These are phyloP conservation scores for Xerocomellus amylosporus DNA, from an alignment of 768 basidiomycete species.

Conservation along the genomic window DNA sequence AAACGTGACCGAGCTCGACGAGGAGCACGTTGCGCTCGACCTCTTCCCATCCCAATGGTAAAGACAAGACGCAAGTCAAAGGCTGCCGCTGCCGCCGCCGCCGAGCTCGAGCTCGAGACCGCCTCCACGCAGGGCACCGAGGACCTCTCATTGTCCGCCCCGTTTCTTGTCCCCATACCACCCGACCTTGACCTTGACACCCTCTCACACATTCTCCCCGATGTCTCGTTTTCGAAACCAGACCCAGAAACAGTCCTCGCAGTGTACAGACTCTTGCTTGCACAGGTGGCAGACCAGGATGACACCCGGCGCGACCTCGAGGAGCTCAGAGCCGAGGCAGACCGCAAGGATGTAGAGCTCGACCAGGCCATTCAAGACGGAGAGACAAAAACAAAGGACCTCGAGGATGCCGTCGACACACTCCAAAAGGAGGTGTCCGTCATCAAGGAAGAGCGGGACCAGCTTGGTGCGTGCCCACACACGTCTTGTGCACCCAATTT, in stretches of 20 bases:
- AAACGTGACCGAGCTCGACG: slow-evolving; percentile 3
- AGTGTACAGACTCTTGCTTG: slow-evolving; percentile 60
- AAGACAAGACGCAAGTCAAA: slow-evolving; percentile 65
- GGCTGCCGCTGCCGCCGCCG: slow-evolving; percentile 36
- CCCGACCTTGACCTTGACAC: slow-evolving; percentile 64
- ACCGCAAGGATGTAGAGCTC: slow-evolving; percentile 77
- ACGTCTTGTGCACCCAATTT: background rate
- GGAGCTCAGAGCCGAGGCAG: slow-evolving; percentile 60
- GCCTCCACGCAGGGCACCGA: slow-evolving; percentile 36
- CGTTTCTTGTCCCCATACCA: slow-evolving; percentile 48
- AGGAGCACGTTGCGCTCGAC: slow-evolving; percentile 32
- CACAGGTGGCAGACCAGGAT: slow-evolving; percentile 56
- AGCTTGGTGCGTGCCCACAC: slow-evolving; percentile 52
- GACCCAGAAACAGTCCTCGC: slow-evolving; percentile 57
- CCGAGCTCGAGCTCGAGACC: slow-evolving; percentile 34
- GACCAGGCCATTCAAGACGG: slow-evolving; percentile 82
- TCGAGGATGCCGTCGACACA: slow-evolving; percentile 50
- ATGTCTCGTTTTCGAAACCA: slow-evolving; percentile 52
- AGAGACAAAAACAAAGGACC: slow-evolving; percentile 57
- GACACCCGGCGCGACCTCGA: slow-evolving; percentile 62
- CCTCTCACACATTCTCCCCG: slow-evolving; percentile 60
- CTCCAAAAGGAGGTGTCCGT: slow-evolving; percentile 54
- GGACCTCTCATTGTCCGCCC: slow-evolving; percentile 27
- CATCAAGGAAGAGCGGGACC: slow-evolving; percentile 61
- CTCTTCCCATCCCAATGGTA: slow-evolving; percentile 28